phyloP scores from a whole-genome alignment of 441 rosid species.

The Rhodomyrtus psidioides region DNA sequence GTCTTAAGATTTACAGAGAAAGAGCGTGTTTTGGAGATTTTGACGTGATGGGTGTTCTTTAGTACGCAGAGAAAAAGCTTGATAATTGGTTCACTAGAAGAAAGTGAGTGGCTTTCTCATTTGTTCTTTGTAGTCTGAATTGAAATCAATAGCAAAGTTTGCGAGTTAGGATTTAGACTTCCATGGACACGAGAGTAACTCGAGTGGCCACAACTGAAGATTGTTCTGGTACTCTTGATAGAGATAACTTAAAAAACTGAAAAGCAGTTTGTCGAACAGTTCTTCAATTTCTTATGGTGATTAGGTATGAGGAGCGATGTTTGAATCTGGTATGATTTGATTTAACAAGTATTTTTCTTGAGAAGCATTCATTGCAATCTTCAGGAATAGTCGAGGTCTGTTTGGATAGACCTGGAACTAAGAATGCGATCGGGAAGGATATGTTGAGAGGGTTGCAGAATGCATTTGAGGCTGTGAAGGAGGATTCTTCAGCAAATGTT shows the following conservation, averaged over 20 bases:
- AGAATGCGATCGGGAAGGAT: constrained; percentile 72
- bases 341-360: background rate
- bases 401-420: constrained; percentile 57
- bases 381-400: constrained; percentile 77
- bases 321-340: background rate
- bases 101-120: background rate
- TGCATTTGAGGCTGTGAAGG: constrained; percentile 39
- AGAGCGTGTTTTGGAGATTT: background rate
- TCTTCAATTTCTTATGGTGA: background rate
- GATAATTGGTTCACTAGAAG: background rate
- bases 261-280: background rate
- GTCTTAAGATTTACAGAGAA: background rate
- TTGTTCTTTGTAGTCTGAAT: background rate
- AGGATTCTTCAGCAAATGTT: constrained; percentile 58
- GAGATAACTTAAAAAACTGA: background rate
- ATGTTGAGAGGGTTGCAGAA: constrained; percentile 59
- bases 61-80: background rate
- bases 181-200: background rate
- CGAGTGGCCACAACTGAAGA: background rate
- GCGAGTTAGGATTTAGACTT: background rate
- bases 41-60: background rate
- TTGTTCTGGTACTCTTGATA: background rate
- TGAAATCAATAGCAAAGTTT: background rate
- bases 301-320: background rate
- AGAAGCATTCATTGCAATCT: background rate